These are phyloP conservation scores for Kazachstania sp. DNA, from an alignment of 1,139 yeast species.

Conservation along the genomic window DNA sequence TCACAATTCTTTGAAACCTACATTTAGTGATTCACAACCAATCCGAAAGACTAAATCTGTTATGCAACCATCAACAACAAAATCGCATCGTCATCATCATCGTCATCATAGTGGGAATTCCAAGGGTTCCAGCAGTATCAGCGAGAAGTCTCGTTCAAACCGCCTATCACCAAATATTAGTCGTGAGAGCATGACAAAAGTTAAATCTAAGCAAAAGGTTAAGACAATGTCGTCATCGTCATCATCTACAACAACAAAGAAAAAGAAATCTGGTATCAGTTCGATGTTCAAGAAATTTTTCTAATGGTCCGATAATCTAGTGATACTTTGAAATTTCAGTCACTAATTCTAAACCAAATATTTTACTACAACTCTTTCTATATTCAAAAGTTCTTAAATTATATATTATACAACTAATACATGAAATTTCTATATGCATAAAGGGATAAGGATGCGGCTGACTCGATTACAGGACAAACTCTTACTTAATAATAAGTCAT, in stretches of 20 bases:
- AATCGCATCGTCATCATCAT: neutral
- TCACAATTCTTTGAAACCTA: neutral
- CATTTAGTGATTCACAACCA: constrained; percentile 1
- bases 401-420: no score
- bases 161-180: constrained; percentile 1
- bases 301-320: neutral
- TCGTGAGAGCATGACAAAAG: constrained; percentile 1
- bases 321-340: neutral
- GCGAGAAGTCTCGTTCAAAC: neutral
- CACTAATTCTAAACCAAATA: no score
- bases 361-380: no score
- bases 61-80: neutral
- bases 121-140: neutral
- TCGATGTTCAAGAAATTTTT: constrained; percentile 21
- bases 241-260: constrained; percentile 2
- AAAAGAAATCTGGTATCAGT: constrained; percentile 14
- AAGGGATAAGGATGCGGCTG: no score
- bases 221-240: constrained; percentile 1
- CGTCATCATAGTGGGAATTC: constrained; percentile 1
- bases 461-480: no score
- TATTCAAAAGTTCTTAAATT: no score
- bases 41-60: constrained; percentile 20
- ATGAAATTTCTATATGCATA: no score
- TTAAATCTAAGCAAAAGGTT: neutral
- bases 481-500: no score